Conservation (phyloP, 2,329 filamentous ascomycete genomes). For the Daldinia sp. region DNA sequence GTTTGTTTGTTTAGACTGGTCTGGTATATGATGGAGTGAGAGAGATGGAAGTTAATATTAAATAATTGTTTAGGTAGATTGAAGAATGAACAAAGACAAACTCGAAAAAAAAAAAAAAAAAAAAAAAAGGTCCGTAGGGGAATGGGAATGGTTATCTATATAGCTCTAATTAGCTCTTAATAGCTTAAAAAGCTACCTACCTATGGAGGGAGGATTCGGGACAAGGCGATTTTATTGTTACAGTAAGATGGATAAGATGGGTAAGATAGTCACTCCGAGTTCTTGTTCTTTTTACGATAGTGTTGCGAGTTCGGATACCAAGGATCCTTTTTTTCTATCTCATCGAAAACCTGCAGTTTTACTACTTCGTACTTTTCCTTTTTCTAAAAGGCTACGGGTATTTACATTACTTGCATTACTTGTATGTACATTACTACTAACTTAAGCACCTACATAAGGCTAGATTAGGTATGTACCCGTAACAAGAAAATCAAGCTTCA, state of each 20-base stretch:
- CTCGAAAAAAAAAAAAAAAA: neutral
- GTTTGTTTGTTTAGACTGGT: neutral
- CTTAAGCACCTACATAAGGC: neutral
- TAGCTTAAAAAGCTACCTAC: neutral
- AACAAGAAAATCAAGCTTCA: no score
- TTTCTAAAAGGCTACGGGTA: neutral
- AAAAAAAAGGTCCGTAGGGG: neutral
- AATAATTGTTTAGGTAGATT: neutral
- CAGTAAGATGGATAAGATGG: conserved; percentile 29
- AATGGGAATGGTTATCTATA: neutral
- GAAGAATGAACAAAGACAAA: neutral
- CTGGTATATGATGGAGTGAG: neutral
- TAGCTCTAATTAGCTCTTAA: conserved; percentile 8
- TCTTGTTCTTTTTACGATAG: neutral
- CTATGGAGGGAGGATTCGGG: neutral
- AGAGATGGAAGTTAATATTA: neutral
- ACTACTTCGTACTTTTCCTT: conserved; percentile 4
- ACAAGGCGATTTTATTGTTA: conserved; percentile 25
- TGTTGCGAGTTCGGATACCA: conserved; percentile 37
- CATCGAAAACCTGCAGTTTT: conserved; percentile 12
- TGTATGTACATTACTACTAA: neutral
- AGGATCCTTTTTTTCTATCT: conserved; percentile 6
- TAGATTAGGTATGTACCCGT: neutral
- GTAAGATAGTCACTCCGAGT: conserved; percentile 3
- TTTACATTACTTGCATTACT: conserved; percentile 2